Base-by-base conservation (phyloP, 2,329 filamentous ascomycete species). In the Septoria petroselini region DNA sequence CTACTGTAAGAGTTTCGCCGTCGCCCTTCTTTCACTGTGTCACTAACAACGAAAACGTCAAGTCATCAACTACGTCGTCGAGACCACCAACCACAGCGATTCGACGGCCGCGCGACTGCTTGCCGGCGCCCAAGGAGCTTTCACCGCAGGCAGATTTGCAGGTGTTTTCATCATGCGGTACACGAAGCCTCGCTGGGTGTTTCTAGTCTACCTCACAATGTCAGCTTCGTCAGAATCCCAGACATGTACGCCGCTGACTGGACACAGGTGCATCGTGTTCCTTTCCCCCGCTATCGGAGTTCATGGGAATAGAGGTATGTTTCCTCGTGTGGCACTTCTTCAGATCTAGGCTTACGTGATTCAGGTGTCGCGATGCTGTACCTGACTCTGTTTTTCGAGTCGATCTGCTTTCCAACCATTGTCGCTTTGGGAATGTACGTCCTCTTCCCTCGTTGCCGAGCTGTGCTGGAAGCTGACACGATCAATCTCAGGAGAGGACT, bases 361-460 rank as follows among this genome's bases (percentile, higher is more conserved):
- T 8, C 71, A 0, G 77, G 77, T 12, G 74, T 83, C 49, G 81
- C 60, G 8, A 83, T 88, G 57, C 71, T 86, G 2, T 74, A 84
- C 53, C 15, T 64, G 23, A 85, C 86, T 56, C 84, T 88, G 58
- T 88, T 94, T 68, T 88, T 87, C 62, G 88, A 58, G 91, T 86
- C 84, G 0, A 88, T 89, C 43, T 81, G 88, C 59, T 95, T 88
- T 75, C 89, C 90, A 0, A 82, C 91, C 1, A 83, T 93, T 52
- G 89, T 90, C 58, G 83, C 86, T 3, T 77, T 93, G 9, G 86
- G 85, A 2, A 83, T 95, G n/a, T n/a, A n/a, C n/a, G n/a, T n/a
- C n/a, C n/a, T n/a, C n/a, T n/a, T n/a, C n/a, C n/a, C n/a, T n/a
- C n/a, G n/a, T n/a, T n/a, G n/a, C n/a, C n/a, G n/a, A n/a, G n/a